Conservation (phyloP, 1,284 basidiomycete species). For the Sphaerobolus stellatus region DNA sequence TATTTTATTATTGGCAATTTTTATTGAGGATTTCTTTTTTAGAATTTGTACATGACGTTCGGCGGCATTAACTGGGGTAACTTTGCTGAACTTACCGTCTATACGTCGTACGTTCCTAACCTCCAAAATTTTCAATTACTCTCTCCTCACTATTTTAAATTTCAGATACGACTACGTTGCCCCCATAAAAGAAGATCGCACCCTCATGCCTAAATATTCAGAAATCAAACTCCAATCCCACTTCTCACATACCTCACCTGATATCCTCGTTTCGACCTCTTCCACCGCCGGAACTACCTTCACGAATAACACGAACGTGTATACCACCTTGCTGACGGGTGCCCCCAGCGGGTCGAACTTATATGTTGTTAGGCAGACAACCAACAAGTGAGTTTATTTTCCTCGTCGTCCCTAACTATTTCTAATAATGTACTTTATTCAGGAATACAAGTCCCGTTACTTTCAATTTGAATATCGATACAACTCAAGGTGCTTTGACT, state of each 20-base stretch:
- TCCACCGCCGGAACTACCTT: not conserved
- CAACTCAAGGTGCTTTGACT: constrained; percentile 47
- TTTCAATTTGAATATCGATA: constrained; percentile 57
- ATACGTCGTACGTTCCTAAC: constrained; percentile 41
- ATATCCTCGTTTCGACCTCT: not conserved
- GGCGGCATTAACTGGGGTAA: constrained; percentile 52
- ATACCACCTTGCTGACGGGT: not conserved
- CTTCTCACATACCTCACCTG: not conserved
- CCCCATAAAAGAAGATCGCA: not conserved
- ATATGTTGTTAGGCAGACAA: not conserved
- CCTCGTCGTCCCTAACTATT: constrained; percentile 48
- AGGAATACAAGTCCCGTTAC: no score
- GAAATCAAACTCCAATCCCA: not conserved
- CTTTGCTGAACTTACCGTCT: constrained; percentile 40
- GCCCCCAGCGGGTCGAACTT: not conserved
- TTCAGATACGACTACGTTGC: not conserved
- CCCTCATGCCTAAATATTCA: not conserved
- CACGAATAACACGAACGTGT: not conserved
- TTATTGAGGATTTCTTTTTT: no score
- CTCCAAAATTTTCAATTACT: not conserved
- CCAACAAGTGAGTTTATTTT: not conserved
- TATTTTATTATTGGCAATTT: not conserved
- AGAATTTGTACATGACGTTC: constrained; percentile 45
- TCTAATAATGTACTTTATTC: constrained; percentile 50
- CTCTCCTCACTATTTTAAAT: not conserved